A percentile compares a stretch with the other conserved stretches of the same genome.
These are phyloP conservation scores for Mycena chlorophos DNA, from an alignment of 768 basidiomycete species.

Conservation along the genomic window DNA sequence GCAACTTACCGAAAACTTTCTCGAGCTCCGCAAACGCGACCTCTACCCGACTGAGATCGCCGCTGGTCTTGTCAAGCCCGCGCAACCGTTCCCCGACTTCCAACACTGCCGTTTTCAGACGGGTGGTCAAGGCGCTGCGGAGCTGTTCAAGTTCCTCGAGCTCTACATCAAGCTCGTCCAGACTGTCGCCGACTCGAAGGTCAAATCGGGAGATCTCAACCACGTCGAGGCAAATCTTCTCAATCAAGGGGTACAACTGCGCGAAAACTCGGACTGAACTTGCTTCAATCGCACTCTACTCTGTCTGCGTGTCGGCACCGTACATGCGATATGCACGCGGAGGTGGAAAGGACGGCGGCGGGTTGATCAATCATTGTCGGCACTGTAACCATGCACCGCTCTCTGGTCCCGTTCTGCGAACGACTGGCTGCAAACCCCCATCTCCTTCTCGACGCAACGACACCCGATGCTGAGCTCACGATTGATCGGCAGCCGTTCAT, in stretches of 20 bases:
- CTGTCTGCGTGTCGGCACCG: slow-evolving; percentile 22
- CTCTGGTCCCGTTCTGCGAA: background rate
- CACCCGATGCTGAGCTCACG: background rate
- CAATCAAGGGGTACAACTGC: slow-evolving; percentile 23
- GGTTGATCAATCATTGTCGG: background rate
- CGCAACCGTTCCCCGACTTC: slow-evolving; percentile 22
- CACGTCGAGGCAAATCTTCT: slow-evolving; percentile 27
- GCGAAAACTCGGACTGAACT: slow-evolving; percentile 24
- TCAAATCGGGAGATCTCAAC: slow-evolving; percentile 18
- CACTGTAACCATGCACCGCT: background rate
- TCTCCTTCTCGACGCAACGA: background rate
- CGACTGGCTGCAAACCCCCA: background rate
- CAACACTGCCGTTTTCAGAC: slow-evolving; percentile 8
- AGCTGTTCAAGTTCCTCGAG: slow-evolving; percentile 15
- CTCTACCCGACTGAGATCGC: background rate
- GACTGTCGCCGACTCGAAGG: slow-evolving; percentile 17
- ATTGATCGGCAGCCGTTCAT: background rate
- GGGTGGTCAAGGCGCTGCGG: slow-evolving; percentile 18
- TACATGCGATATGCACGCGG: slow-evolving; percentile 25
- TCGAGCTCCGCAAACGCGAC: slow-evolving; percentile 13
- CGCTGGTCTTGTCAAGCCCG: background rate
- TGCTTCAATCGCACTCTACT: slow-evolving; percentile 23
- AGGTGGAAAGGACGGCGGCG: background rate
- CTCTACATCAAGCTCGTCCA: slow-evolving; percentile 18
- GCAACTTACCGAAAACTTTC: slow-evolving; percentile 13